A percentile compares a stretch with the other conserved stretches of the same genome.
phyloP scores from a whole-genome alignment of 73 alveolate species.

The Paramecium sexaurelia region DNA sequence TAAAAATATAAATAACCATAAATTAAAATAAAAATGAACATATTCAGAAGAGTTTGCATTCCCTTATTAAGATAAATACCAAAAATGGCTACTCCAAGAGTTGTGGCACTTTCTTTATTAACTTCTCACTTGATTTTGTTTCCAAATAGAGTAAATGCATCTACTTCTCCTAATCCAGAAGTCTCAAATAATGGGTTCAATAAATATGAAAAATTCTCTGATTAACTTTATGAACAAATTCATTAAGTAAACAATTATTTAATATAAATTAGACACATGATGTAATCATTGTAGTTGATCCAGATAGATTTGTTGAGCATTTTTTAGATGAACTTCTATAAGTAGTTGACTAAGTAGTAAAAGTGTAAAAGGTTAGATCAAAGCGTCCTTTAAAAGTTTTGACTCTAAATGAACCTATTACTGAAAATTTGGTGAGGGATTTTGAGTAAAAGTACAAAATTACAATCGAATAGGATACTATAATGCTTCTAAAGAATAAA shows the following conservation, averaged over 20 bases:
- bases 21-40: conserved; percentile 1
- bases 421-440: not conserved
- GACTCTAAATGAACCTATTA: not conserved
- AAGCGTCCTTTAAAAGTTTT: conserved; percentile 37
- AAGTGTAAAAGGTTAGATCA: not conserved
- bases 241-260: not conserved
- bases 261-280: not conserved
- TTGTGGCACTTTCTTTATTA: not conserved
- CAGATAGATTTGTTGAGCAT: not conserved
- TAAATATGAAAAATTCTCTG: not conserved
- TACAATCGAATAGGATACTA: conserved; percentile 28
- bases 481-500: conserved; percentile 25
- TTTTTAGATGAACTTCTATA: conserved; percentile 1
- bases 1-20: conserved; percentile 24
- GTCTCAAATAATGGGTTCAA: not conserved
- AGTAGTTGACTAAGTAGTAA: not conserved
- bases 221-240: not conserved
- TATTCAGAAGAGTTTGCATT: not conserved
- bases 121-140: not conserved
- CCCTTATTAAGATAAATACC: not conserved
- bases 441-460: conserved; percentile 9
- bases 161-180: not conserved
- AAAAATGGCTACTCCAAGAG: not conserved
- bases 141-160: not conserved
- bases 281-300: not conserved